Conservation (phyloP, 225 moss, liverwort and hornwort genomes). For the Marchantia polymorpha region DNA sequence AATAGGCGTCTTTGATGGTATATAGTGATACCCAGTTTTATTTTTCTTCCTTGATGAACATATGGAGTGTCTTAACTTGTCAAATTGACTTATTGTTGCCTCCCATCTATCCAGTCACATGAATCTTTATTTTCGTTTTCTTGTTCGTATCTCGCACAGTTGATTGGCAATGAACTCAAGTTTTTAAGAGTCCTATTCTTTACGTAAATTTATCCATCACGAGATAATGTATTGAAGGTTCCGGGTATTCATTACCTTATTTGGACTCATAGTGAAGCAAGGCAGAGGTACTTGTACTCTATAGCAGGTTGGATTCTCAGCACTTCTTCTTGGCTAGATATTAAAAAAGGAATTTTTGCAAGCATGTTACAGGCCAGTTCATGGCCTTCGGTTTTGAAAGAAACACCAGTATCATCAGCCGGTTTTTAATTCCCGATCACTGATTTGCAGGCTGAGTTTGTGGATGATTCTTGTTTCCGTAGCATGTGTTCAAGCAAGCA, state of each 20-base stretch:
- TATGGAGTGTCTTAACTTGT: slow-evolving; percentile 23
- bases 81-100: slow-evolving; percentile 16
- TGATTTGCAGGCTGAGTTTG: background rate
- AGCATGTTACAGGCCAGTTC: background rate
- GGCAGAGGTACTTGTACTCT: background rate
- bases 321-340: background rate
- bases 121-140: background rate
- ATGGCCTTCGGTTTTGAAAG: background rate
- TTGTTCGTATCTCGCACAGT: background rate
- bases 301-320: background rate
- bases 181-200: background rate
- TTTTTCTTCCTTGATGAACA: slow-evolving; percentile 18
- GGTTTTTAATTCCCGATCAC: background rate
- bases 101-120: slow-evolving; percentile 4
- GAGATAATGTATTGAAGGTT: background rate
- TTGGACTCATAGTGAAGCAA: background rate
- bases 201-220: background rate
- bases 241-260: background rate
- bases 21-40: slow-evolving; percentile 35
- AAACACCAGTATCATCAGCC: background rate
- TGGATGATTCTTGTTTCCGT: background rate
- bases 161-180: background rate
- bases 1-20: slow-evolving; percentile 26
- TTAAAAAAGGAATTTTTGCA: too few species aligned
- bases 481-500: background rate